Evolutionary conservation across 805 yeast species (phyloP), one percentile per base, ranked within the genome.

Genomic region (Monosporozyma aerobia): DNA sequence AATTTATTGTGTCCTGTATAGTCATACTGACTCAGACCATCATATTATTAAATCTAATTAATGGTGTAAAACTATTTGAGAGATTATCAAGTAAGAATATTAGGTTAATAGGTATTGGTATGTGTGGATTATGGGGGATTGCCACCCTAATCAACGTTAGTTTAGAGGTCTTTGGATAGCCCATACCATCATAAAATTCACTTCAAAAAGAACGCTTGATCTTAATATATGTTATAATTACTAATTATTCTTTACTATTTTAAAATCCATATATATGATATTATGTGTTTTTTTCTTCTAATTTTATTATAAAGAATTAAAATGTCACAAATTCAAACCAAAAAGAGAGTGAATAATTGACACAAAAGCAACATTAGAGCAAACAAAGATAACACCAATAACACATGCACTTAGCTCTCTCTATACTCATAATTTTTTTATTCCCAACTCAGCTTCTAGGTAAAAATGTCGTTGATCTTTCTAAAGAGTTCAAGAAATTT

Each of bases 111-210:
- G 69, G 69, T 2, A 25, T 65, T 3, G 7, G 29, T 3, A 62
- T 65, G 64, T 61, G 68, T 41, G 48, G 50, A 9, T 43, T 62
- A 10, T 65, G 69, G 69, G 59, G 54, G 3, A 10, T 56, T 6
- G 62, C 69, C 3, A 66, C 69, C 1, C 9, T 59, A 8, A 49
- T 53, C 40, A 64, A 65, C 49, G 59, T 66, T 10, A 16, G 60
- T 13, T 43, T 63, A 11, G 70, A 66, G 53, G 43, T 58, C 25
- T 54, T 58, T 33, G 14, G 32, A 22, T 52, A 37, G 29, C 13
- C 5, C 29, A 27, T 27, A 27, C 29, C 29, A 27, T 27, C 7
- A 5, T 5, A 27, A 5, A 5, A 27, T 27, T 7, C 5, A 27
- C 29, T 27, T 7, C 1, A 27, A 27, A 27, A 27, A 27, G 43